Percentiles rank a stretch among this genome's conserved stretches.
phyloP scores from a whole-genome alignment of 768 basidiomycete genomes.

The Psilocybe sp. region DNA sequence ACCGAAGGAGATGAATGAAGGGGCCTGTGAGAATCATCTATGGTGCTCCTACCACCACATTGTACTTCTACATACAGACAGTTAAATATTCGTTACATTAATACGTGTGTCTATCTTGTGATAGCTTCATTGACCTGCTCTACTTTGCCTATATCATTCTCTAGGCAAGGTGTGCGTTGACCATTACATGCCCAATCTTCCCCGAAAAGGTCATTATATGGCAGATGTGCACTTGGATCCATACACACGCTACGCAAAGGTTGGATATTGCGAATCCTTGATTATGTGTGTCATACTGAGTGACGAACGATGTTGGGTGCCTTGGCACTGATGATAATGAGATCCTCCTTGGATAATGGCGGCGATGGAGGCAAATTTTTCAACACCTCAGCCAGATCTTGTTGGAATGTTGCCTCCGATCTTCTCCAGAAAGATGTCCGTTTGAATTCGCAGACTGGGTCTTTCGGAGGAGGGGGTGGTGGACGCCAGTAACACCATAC shows the following conservation, averaged over 20 bases:
- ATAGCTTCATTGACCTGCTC: too few relatives aligned
- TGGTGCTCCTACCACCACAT: too few relatives aligned
- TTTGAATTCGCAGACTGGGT: slow-evolving; percentile 2
- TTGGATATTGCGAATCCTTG: neutral
- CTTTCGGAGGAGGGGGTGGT: neutral
- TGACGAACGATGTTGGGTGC: neutral
- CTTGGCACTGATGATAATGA: neutral
- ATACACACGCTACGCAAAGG: neutral
- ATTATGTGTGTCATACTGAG: neutral
- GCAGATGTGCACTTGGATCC: too few relatives aligned
- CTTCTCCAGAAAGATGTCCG: slow-evolving; percentile 5
- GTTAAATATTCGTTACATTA: too few relatives aligned
- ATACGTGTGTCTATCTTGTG: too few relatives aligned
- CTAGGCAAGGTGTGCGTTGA: too few relatives aligned
- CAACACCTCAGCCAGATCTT: slow-evolving; percentile 1
- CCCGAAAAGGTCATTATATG: too few relatives aligned
- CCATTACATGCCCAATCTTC: too few relatives aligned
- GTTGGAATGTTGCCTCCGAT: slow-evolving; percentile 4
- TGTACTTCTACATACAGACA: too few relatives aligned
- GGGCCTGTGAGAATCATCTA: neutral
- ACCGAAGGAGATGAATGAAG: slow-evolving; percentile 2
- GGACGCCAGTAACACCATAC: slow-evolving; percentile 32
- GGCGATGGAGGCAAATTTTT: slow-evolving; percentile 9
- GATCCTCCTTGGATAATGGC: slow-evolving; percentile 6
- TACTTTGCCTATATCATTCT: too few relatives aligned